Conservation (phyloP, 345 rosid species). For the Theobroma cacao region DNA sequence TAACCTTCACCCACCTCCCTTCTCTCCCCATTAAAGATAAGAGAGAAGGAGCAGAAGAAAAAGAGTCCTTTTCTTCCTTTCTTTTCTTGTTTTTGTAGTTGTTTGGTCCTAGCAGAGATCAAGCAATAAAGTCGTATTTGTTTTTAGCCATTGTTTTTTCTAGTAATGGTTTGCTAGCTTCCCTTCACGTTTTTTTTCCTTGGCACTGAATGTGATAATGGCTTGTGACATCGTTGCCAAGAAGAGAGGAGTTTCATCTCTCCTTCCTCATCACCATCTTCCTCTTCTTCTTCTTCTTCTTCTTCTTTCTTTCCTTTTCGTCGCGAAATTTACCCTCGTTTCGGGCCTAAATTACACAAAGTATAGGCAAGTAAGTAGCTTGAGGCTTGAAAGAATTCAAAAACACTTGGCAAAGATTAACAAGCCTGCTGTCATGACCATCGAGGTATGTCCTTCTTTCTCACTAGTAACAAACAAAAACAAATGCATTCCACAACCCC, state of each 20-base stretch:
- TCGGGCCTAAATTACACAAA: slow-evolving; percentile 48
- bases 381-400: slow-evolving; percentile 77
- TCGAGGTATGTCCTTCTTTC: slow-evolving; percentile 46
- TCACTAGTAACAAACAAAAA: not conserved
- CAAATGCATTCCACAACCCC: too few species aligned
- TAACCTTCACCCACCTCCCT: slow-evolving; percentile 60
- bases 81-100: slow-evolving; percentile 25
- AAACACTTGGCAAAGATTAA: slow-evolving; percentile 78
- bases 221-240: not conserved
- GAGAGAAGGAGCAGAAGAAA: slow-evolving; percentile 16
- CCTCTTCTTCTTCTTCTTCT: slow-evolving; percentile 17
- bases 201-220: slow-evolving; percentile 46
- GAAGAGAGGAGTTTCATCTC: not conserved
- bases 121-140: slow-evolving; percentile 17
- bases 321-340: slow-evolving; percentile 25
- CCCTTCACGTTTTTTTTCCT: not conserved
- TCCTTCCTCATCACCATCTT: not conserved
- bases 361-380: slow-evolving; percentile 58
- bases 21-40: slow-evolving; percentile 48
- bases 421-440: slow-evolving; percentile 77
- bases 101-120: slow-evolving; percentile 17
- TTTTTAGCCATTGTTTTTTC: slow-evolving; percentile 15
- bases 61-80: slow-evolving; percentile 30
- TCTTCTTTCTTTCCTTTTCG: slow-evolving; percentile 22
- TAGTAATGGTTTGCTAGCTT: slow-evolving; percentile 29